Evolutionary conservation across 805 yeast species (phyloP).

Genomic region (Ogataea populi-albae): DNA sequence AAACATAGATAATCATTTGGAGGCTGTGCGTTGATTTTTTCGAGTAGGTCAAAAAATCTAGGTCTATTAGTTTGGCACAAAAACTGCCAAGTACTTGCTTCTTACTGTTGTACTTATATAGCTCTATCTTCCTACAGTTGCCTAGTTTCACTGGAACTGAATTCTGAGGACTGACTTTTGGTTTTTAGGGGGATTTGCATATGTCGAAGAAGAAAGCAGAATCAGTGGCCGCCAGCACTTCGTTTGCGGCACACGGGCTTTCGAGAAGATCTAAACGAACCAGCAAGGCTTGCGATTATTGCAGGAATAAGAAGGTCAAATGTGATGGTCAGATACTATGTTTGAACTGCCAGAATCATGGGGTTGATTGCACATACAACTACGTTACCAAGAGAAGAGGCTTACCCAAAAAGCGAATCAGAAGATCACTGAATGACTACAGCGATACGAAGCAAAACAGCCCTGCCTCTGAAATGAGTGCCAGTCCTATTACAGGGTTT

Average conservation of each 20-base stretch:
- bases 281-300: slow-evolving; percentile 49
- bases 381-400: slow-evolving; percentile 32
- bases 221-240: background rate
- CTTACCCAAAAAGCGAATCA: slow-evolving; percentile 4
- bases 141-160: too few relatives aligned
- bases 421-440: background rate
- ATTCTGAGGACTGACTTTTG: too few relatives aligned
- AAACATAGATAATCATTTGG: too few relatives aligned
- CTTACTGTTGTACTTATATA: too few relatives aligned
- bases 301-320: slow-evolving; percentile 47
- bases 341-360: slow-evolving; percentile 36
- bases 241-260: background rate
- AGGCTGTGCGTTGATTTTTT: too few relatives aligned
- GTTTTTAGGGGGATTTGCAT: too few relatives aligned
- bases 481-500: background rate
- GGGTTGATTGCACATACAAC: slow-evolving; percentile 35
- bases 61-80: too few relatives aligned
- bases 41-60: too few relatives aligned
- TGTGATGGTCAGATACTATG: slow-evolving; percentile 50
- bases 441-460: background rate
- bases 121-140: too few relatives aligned
- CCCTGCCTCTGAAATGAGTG: background rate
- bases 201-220: too few relatives aligned
- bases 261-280: slow-evolving; percentile 25
- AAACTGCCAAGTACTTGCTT: too few relatives aligned